Evolutionary conservation across 164 flowering plant species (phyloP).

Genomic region (Malania oleifera): DNA sequence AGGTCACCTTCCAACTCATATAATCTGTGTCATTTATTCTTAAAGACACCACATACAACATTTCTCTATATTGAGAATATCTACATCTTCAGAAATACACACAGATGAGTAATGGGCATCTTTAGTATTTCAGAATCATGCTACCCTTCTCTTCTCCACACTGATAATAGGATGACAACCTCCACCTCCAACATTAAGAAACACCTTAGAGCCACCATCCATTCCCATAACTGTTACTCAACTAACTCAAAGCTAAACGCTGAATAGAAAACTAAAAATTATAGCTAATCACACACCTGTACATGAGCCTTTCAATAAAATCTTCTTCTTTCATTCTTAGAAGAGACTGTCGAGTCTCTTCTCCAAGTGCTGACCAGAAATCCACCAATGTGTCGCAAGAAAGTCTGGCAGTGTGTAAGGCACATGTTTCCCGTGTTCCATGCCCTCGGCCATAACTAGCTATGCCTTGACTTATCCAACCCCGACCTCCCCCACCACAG

Average conservation of each 20-base stretch:
- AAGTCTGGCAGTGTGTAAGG: slow-evolving; percentile 91
- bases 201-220: background rate
- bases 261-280: slow-evolving; percentile 6
- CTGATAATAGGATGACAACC: background rate
- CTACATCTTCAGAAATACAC: no score
- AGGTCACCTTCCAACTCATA: no score
- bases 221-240: background rate
- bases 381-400: slow-evolving; percentile 92
- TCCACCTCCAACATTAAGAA: background rate
- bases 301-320: slow-evolving; percentile 96
- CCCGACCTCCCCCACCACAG: slow-evolving; percentile 97
- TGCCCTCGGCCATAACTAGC: slow-evolving; percentile 84
- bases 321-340: slow-evolving; percentile 97
- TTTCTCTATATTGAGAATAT: no score
- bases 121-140: no score
- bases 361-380: slow-evolving; percentile 96
- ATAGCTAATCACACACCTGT: slow-evolving; percentile 50
- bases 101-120: no score
- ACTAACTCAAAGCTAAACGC: slow-evolving; percentile 2
- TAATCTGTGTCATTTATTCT: no score
- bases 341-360: slow-evolving; percentile 85
- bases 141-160: no score
- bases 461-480: slow-evolving; percentile 96
- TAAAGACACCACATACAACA: no score
- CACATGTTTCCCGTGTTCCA: slow-evolving; percentile 96